These are phyloP conservation scores for Diaporthe eres DNA, from an alignment of 2,329 filamentous ascomycete species.

Conservation along the genomic window DNA sequence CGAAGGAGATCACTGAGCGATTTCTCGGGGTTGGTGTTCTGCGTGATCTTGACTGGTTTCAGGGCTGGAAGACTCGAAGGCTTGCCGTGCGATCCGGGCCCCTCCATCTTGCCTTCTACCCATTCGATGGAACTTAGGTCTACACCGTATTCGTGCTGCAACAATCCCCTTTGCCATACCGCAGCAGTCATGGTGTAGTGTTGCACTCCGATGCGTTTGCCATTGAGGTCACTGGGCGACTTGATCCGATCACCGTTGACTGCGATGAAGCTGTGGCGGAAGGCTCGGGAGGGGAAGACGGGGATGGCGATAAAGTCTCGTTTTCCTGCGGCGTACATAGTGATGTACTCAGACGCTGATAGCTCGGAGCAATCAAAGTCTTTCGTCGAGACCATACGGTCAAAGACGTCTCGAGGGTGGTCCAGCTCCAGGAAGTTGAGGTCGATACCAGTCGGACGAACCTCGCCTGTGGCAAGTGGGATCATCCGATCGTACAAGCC, in stretches of 20 bases:
- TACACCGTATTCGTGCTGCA: constrained; percentile 50
- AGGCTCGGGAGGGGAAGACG: constrained; percentile 50
- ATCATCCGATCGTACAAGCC: constrained; percentile 44
- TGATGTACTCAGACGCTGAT: not conserved
- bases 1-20: constrained; percentile 51
- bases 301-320: constrained; percentile 49
- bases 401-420: constrained; percentile 52
- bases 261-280: constrained; percentile 52
- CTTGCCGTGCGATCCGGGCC: constrained; percentile 48
- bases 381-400: constrained; percentile 48
- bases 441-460: constrained; percentile 48
- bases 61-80: constrained; percentile 46
- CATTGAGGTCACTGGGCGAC: constrained; percentile 50
- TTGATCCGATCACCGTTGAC: constrained; percentile 50
- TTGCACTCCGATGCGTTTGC: constrained; percentile 53
- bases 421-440: constrained; percentile 47
- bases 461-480: constrained; percentile 47
- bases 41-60: constrained; percentile 46
- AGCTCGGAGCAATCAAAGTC: constrained; percentile 50
- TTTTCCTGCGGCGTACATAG: constrained; percentile 45
- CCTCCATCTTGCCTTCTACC: constrained; percentile 52
- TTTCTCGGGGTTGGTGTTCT: constrained; percentile 46
- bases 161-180: constrained; percentile 52
- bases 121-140: constrained; percentile 50
- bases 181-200: constrained; percentile 56